Conservation (phyloP, 164 flowering plant species). For the Stephania cephalantha region DNA sequence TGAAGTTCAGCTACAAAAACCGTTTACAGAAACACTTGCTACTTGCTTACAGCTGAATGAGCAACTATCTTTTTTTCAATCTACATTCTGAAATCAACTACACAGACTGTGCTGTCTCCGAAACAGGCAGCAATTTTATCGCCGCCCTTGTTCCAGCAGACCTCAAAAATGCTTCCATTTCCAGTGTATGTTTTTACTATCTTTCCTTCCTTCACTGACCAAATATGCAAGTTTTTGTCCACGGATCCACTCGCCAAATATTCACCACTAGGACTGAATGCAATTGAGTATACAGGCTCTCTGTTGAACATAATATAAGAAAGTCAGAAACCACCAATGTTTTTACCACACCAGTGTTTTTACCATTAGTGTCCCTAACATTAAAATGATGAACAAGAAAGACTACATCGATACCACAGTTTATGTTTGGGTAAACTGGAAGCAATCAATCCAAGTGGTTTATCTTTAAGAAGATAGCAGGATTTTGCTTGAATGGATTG, state of each 20-base stretch:
- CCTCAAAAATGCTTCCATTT: slow-evolving; percentile 86
- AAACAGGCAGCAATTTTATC: slow-evolving; percentile 87
- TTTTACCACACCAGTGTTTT: neutral
- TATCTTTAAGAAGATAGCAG: neutral
- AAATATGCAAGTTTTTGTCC: slow-evolving; percentile 70
- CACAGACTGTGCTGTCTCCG: slow-evolving; percentile 74
- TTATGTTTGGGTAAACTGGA: neutral
- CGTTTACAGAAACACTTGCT: neutral
- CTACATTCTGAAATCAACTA: slow-evolving; percentile 81
- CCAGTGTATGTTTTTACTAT: slow-evolving; percentile 79
- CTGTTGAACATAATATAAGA: slow-evolving; percentile 30
- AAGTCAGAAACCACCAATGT: neutral
- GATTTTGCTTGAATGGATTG: too few relatives aligned
- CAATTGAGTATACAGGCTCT: slow-evolving; percentile 89
- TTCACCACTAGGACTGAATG: slow-evolving; percentile 90
- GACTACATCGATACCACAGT: too few relatives aligned
- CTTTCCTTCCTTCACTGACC: slow-evolving; percentile 85
- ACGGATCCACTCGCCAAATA: slow-evolving; percentile 87
- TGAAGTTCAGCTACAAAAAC: neutral
- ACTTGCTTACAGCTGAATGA: neutral
- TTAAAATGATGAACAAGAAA: too few relatives aligned
- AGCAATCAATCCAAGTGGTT: neutral
- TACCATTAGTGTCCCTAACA: neutral
- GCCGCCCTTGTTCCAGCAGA: slow-evolving; percentile 95
- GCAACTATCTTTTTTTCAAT: neutral